Base-by-base conservation (phyloP, 2,329 filamentous ascomycete genomes). In the Pseudopithomyces chartarum region DNA sequence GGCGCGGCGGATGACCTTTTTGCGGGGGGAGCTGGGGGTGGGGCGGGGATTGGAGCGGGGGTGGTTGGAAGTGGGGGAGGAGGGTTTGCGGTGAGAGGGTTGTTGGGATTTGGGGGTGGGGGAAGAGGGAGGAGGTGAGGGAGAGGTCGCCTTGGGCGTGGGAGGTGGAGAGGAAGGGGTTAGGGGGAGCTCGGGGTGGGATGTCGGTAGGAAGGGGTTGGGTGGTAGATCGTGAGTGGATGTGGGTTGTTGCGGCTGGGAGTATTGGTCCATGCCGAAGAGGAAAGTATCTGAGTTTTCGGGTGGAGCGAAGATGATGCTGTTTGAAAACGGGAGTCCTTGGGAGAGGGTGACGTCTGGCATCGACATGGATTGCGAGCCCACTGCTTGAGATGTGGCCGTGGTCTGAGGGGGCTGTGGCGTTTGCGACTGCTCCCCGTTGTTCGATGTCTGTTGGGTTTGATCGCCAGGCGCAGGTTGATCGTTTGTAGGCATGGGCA, bases 1-100 rank as follows among this genome's bases (percentile, higher is more conserved):
- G 10, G 82, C 82, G 29, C 84, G 74, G 66, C 80, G 81, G 59
- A 81, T 78, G 13, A 78, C 65, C 53, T 69, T 74, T 34, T 63
- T 65, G 11, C 1, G 65, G 67, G n/a, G 64, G 70, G 6, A 57
- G 65, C 1, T 64, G 67, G 15, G 64, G 70, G 6, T 57, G 47
- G 8, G 66, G 66, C 3, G 61, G 63, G 10, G 58, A 17, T 34
- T 29, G 26, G 26, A 29, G 26, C 32, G 64, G 56, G 15, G 62
- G 65, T 11, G 56, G 58, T 53, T 69, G 70, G 39, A 66, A 64
- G 39, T 65, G 64, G 8, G 65, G 51, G 32, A 69, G 62, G 10
- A 70, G 63, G 23, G 58, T 54, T 51, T 68, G 62, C 1, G 66
- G 45, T 12, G 62, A 59, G 36, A 63, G 45, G 26, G 50, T 54